phyloP scores from a whole-genome alignment of 2,329 filamentous ascomycete genomes.

The Diaporthe destruens region DNA sequence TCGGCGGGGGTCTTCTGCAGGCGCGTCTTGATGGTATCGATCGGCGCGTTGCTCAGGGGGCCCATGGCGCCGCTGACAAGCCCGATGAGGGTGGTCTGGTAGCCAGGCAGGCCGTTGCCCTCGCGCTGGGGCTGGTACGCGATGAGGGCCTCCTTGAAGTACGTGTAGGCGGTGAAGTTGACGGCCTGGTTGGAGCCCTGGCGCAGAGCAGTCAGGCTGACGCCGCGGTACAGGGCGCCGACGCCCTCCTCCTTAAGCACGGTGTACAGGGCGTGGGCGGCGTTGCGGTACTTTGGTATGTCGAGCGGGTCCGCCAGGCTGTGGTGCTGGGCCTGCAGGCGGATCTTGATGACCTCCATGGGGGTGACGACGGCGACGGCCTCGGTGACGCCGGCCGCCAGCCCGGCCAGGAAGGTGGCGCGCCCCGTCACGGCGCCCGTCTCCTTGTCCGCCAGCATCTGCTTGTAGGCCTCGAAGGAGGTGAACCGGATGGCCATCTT shows the following conservation, averaged over 20 bases:
- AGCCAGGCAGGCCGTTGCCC: conserved; percentile 78
- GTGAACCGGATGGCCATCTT: conserved; percentile 99
- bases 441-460: conserved; percentile 76
- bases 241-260: conserved; percentile 92
- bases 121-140: conserved; percentile 77
- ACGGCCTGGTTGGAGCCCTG: conserved; percentile 98
- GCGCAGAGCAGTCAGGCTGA: conserved; percentile 90
- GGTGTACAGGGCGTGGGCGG: conserved; percentile 84
- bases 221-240: conserved; percentile 90
- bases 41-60: conserved; percentile 94
- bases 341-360: conserved; percentile 99
- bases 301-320: conserved; percentile 97
- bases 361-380: conserved; percentile 96
- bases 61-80: conserved; percentile 95
- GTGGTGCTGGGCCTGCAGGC: conserved; percentile 97
- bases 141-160: conserved; percentile 86
- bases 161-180: conserved; percentile 98
- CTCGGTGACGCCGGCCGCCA: conserved; percentile 94
- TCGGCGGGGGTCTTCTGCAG: conserved; percentile 90
- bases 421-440: conserved; percentile 77
- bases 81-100: conserved; percentile 91
- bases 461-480: conserved; percentile 96
- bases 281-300: conserved; percentile 96
- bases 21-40: conserved; percentile 98
- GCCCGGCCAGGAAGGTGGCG: conserved; percentile 79